Evolutionary conservation across 345 rosid genomes (phyloP), one percentile per base, ranked within the genome.

Genomic region (Noccaea bulbosa): DNA sequence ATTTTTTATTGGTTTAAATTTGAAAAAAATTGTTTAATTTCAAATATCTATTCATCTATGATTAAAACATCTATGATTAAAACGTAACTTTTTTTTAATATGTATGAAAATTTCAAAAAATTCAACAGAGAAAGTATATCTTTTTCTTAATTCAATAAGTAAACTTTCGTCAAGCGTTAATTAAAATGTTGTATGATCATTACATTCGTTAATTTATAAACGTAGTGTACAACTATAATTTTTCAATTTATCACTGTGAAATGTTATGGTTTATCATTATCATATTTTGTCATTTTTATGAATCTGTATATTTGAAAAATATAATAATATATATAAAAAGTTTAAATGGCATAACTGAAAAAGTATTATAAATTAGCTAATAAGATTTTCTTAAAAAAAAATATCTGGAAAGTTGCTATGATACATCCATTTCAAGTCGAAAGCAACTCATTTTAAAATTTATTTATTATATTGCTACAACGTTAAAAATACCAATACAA

Each of bases 331-430:
- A 15, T 39, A 4, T 41, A 1, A 11, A 41, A 11, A 41, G 4
- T 41, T 41, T 11, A 41, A 39, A 11, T 11, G 2, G 4, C 3
- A 47, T 46, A 47, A 16, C 24, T 7, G 10, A 46, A 41, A 47
- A 47, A 8, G n/a, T 2, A 47, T 8, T 16, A 24, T 24, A 22
- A 24, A 50, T 50, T 50, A 50, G 3, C 15, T 11, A 2, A 24
- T 1, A 1, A 10, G n/a, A 22, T 49, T 20, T 49, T 22, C 10
- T 15, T 10, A 22, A 22, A 22, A 22, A 5, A 15, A 56, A 22
- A 35, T 65, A 65, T 50, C 37, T 50, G 48, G 48, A 65, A 65
- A 65, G 14, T 65, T 22, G 38, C 38, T 60, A 38, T 14, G 39
- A 38, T 22, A n/a, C 35, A 22, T 37, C 7, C 7, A 60, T 12